These are phyloP conservation scores for Chaetothyriales sp. DNA, from an alignment of 2,329 filamentous ascomycete genomes.

Conservation along the genomic window DNA sequence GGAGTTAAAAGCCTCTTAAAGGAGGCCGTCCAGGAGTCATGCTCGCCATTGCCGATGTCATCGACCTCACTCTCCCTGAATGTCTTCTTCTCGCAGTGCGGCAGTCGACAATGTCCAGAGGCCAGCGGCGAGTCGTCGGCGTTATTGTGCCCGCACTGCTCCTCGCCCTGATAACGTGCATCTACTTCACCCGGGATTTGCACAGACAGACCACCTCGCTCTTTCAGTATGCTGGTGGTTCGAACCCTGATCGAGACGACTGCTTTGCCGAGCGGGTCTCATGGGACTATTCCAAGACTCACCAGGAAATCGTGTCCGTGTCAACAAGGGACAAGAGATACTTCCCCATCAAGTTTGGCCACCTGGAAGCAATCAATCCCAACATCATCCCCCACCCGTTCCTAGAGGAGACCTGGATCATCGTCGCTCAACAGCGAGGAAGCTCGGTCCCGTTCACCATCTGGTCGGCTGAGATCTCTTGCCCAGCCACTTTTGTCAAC, in stretches of 20 bases:
- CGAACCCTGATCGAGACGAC: not conserved
- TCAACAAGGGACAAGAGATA: constrained; percentile 33
- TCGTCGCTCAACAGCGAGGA: constrained; percentile 35
- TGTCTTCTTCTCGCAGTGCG: not conserved
- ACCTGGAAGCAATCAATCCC: constrained; percentile 34
- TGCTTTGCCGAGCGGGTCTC: not conserved
- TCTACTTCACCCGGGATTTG: not conserved
- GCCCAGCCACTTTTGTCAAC: constrained; percentile 33
- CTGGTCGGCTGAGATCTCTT: constrained; percentile 34
- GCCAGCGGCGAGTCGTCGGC: not conserved
- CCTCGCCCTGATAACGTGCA: not conserved
- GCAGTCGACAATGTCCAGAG: not conserved
- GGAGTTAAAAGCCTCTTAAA: no score
- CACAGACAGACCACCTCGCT: not conserved
- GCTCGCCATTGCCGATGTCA: not conserved
- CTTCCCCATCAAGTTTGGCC: constrained; percentile 36
- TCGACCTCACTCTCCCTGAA: not conserved
- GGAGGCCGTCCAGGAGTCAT: not conserved
- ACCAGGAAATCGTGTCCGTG: constrained; percentile 30
- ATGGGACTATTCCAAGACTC: constrained; percentile 7
- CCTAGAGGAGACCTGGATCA: constrained; percentile 33
- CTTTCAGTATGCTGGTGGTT: not conserved
- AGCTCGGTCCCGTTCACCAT: constrained; percentile 16
- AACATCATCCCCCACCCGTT: constrained; percentile 43
- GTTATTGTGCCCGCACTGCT: not conserved